Conservation (phyloP, 257 asterid species). For the Craterostigma plantagineum region DNA sequence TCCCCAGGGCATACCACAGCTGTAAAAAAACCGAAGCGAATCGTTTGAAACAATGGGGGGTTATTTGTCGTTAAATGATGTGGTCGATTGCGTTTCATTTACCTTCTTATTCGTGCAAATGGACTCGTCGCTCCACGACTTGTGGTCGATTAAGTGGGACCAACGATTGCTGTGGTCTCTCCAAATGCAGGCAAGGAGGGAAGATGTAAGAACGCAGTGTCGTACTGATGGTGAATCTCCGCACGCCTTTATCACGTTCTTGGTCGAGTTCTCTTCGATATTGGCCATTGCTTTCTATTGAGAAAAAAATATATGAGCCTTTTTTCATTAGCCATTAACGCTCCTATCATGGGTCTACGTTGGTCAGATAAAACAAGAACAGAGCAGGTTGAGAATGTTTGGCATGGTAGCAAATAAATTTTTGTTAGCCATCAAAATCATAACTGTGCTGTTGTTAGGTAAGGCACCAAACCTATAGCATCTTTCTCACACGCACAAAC, state of each 20-base stretch:
- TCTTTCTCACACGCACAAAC: too few species aligned
- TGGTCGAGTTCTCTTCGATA: constrained; percentile 48
- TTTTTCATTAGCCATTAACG: neutral
- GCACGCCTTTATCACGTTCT: constrained; percentile 62
- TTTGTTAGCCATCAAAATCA: too few species aligned
- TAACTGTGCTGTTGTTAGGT: too few species aligned
- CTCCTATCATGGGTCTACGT: too few species aligned
- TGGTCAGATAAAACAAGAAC: too few species aligned
- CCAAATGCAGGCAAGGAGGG: constrained; percentile 83
- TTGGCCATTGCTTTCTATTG: constrained; percentile 64
- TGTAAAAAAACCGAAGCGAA: constrained; percentile 10
- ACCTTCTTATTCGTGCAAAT: constrained; percentile 61
- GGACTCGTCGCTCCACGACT: constrained; percentile 76
- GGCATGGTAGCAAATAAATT: too few species aligned
- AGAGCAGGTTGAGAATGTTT: too few species aligned
- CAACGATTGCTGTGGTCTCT: constrained; percentile 16
- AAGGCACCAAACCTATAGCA: too few species aligned
- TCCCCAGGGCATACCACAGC: constrained; percentile 97
- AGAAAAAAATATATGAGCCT: neutral
- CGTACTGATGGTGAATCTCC: constrained; percentile 42
- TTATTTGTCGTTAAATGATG: neutral
- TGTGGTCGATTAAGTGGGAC: constrained; percentile 43
- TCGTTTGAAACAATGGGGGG: too few species aligned
- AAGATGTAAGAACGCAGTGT: constrained; percentile 66
- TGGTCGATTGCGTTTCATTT: too few species aligned